Conservation (phyloP, 2,329 filamentous ascomycete species). For the Aphanocladium album region DNA sequence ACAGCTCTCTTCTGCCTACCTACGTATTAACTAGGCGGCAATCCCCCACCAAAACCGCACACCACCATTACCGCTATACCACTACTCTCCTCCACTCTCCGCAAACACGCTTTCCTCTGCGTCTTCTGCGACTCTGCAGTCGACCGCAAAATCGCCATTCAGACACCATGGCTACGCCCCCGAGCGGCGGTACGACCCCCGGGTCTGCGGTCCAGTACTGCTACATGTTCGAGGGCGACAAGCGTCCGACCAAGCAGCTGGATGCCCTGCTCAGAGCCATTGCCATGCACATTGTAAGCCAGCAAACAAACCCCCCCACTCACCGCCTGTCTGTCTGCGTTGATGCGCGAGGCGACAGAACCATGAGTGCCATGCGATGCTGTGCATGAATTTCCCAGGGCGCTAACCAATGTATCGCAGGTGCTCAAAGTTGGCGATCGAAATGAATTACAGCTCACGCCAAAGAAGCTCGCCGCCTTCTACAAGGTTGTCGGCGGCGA, state of each 20-base stretch:
- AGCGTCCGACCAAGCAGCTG: slow-evolving; percentile 61
- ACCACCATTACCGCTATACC: not conserved
- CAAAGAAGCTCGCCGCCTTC: slow-evolving; percentile 68
- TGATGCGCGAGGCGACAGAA: not conserved
- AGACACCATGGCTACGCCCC: slow-evolving; percentile 22
- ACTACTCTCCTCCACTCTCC: no score
- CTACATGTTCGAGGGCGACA: slow-evolving; percentile 63
- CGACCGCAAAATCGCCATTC: slow-evolving; percentile 5
- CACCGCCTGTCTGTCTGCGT: slow-evolving; percentile 6
- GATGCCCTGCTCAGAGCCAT: slow-evolving; percentile 65
- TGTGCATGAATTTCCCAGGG: not conserved
- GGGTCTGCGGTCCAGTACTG: slow-evolving; percentile 44
- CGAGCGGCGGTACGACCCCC: slow-evolving; percentile 15
- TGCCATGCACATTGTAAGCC: slow-evolving; percentile 63
- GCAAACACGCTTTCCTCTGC: slow-evolving; percentile 1
- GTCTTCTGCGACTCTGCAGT: slow-evolving; percentile 2
- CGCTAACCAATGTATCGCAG: slow-evolving; percentile 30
- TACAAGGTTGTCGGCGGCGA: slow-evolving; percentile 71
- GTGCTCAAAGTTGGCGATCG: slow-evolving; percentile 54
- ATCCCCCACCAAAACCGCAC: slow-evolving; percentile 2
- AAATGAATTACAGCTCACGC: slow-evolving; percentile 50
- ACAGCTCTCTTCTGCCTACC: not conserved
- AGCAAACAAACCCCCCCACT: slow-evolving; percentile 1
- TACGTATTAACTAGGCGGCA: not conserved
- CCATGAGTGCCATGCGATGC: not conserved